Evolutionary conservation across 352 stramenopile species (phyloP), one percentile per base, ranked within the genome.

Genomic region (Globisporangium megalacanthum): DNA sequence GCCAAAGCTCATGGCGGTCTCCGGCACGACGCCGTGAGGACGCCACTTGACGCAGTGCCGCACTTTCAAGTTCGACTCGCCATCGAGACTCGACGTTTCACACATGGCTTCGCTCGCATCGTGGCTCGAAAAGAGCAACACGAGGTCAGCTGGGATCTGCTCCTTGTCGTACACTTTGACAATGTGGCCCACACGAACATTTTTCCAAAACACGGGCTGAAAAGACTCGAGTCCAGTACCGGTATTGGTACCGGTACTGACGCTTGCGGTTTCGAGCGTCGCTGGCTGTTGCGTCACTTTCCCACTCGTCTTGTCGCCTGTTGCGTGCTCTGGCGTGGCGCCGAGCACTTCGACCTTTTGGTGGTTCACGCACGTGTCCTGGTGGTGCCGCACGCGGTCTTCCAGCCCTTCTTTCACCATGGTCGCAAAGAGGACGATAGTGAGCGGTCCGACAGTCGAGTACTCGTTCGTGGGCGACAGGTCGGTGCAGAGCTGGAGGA

Each of bases 401-500:
- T 96, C 87, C 17, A 92, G 65, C 0, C 68, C 84, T 66, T 94
- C 87, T 60, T 96, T 96, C 20, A 93, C 66, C 80, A 92, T 92
- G 2, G 86, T 92, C 13, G 84, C 85, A 13, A 83, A 68, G 7
- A 96, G 61, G 19, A 95, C 86, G 19, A 95, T 75, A 42, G 76
- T 65, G 37, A 96, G 74, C 11, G 87, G 87, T 0, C 79, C 79
- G 33, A 96, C 73, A 0, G 87, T 96, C 52, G 87, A 93, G 67
- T 93, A 95, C 56, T 92, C 77, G 58, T 93, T 94, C 33, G 86
- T 94, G 6, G 87, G 87, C 19, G 85, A 94, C 46, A 95, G 58
- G 31, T 89, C 74, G 19, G 93, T 97, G 29, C 92, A 79, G 9
- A 97, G 72, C 76, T 98, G 97, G 39, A 99, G 80, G 29, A 96